phyloP scores from a whole-genome alignment of 192 early-diverging fungal genomes.

The Backusella mclennaniae region DNA sequence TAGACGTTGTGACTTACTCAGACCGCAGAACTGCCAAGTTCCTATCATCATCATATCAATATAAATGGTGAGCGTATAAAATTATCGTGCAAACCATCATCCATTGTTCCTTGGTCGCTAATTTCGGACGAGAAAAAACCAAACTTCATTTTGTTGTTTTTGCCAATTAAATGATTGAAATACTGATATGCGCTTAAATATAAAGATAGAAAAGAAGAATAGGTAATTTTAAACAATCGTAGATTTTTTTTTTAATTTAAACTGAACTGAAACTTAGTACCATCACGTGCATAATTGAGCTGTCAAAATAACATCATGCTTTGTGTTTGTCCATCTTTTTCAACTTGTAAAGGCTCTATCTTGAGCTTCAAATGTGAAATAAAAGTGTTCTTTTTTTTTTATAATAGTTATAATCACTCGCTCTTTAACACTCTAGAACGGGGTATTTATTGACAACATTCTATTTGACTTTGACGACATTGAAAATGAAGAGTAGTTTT shows the following conservation, averaged over 20 bases:
- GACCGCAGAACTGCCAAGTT: conserved; percentile 38
- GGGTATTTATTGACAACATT: no score
- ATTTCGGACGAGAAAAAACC: conserved; percentile 33
- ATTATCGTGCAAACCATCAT: conserved; percentile 38
- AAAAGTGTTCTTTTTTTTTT: no score
- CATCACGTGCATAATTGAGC: neutral
- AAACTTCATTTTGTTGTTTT: conserved; percentile 23
- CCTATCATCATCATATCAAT: conserved; percentile 1
- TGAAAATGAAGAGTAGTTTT: no score
- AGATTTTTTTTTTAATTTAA: no score
- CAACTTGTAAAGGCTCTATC: no score
- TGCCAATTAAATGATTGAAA: neutral
- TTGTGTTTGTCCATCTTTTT: neutral
- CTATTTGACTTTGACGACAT: no score
- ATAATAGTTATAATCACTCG: no score
- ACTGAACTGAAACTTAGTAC: no score
- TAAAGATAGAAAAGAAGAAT: neutral
- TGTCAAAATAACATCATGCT: neutral
- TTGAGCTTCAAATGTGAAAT: no score
- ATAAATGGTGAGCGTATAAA: neutral
- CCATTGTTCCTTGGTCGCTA: conserved; percentile 48
- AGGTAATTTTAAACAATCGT: no score
- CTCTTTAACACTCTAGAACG: no score
- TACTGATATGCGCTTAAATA: neutral
- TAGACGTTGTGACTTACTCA: conserved; percentile 67